Evolutionary conservation across 345 rosid species (phyloP).

Genomic region (Balakata baccata): DNA sequence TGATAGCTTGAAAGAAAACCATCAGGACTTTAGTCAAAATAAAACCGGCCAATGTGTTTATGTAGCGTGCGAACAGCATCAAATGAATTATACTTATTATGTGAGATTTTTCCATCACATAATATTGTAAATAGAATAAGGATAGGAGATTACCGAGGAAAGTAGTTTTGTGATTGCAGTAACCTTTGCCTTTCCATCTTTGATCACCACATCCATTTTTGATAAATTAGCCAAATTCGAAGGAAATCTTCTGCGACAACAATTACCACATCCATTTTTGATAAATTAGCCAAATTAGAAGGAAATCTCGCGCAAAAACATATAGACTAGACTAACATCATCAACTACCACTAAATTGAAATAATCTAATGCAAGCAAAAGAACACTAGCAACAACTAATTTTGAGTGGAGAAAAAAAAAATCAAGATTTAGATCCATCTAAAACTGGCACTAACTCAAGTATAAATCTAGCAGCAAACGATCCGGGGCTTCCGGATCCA

Average conservation of each 20-base stretch:
- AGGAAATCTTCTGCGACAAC: slow-evolving; percentile 38
- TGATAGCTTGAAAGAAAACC: neutral
- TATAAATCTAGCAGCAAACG: slow-evolving; percentile 61
- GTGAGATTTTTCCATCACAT: neutral
- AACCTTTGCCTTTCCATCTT: slow-evolving; percentile 58
- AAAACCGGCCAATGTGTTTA: neutral
- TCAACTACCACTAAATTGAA: neutral
- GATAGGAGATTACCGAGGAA: slow-evolving; percentile 48
- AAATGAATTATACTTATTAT: neutral
- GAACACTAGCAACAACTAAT: too few relatives aligned
- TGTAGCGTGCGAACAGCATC: neutral
- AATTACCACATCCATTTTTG: slow-evolving; percentile 65
- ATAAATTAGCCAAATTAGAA: slow-evolving; percentile 57
- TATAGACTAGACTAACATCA: slow-evolving; percentile 13
- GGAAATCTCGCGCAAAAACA: slow-evolving; percentile 70
- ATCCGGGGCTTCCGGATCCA: slow-evolving; percentile 73
- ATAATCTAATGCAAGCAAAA: neutral
- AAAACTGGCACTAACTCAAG: slow-evolving; percentile 50
- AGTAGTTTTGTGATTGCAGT: slow-evolving; percentile 62
- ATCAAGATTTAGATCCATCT: neutral
- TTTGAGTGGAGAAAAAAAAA: too few relatives aligned
- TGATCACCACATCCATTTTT: slow-evolving; percentile 62
- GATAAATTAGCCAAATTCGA: slow-evolving; percentile 61
- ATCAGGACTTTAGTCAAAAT: neutral
- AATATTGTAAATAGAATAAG: neutral